phyloP scores from a whole-genome alignment of 2,329 filamentous ascomycete genomes.

The Apiospora rasikravindrae region DNA sequence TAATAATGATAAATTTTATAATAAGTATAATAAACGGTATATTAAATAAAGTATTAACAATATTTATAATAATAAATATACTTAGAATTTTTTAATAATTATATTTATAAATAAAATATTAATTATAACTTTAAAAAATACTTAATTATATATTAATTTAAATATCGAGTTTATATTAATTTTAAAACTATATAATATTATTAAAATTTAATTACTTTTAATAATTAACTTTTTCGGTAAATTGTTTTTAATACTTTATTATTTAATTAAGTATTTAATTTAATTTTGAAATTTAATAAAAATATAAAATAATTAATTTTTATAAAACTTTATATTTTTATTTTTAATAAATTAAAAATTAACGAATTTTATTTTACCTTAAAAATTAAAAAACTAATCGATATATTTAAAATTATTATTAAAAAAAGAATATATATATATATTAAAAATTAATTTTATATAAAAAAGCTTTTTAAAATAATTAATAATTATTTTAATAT shows the following conservation, averaged over 20 bases:
- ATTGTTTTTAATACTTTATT: too few species aligned
- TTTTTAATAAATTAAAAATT: neutral
- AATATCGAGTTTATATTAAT: too few species aligned
- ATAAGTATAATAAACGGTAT: neutral
- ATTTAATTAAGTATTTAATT: neutral
- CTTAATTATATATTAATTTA: neutral
- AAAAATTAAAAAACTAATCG: neutral
- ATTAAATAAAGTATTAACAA: too few species aligned
- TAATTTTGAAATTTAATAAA: neutral
- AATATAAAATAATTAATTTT: too few species aligned
- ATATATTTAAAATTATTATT: neutral
- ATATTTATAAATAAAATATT: neutral
- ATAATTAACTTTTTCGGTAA: too few species aligned
- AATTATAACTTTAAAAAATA: neutral
- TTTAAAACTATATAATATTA: too few species aligned
- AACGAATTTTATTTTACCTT: neutral
- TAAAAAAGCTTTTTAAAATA: neutral
- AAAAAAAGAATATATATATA: neutral
- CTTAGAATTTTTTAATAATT: too few species aligned
- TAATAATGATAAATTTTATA: neutral
- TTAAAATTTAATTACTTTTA: too few species aligned
- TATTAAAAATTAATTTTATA: neutral
- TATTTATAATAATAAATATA: too few species aligned
- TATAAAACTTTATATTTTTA: neutral
- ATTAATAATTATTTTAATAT: neutral